Evolutionary conservation across 1,139 yeast species (phyloP), one percentile per base, ranked within the genome.

Genomic region (Starmera stellimalicola): DNA sequence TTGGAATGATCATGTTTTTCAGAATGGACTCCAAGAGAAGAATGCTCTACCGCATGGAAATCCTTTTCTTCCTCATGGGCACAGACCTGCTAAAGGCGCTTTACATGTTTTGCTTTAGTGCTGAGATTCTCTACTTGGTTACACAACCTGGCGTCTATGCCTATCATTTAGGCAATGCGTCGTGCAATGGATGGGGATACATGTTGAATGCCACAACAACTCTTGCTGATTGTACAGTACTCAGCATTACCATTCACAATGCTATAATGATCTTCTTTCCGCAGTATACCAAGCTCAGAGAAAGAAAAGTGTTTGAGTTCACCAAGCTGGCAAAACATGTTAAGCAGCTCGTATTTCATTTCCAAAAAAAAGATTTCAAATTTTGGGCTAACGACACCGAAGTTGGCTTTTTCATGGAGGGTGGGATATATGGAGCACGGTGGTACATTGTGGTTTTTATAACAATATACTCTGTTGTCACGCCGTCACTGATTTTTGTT

Each of bases 1-100:
- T 40, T 1, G 51, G 44, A 1, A 26, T 44, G 4, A 12, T 30
- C 0, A 16, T 47, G 2, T 47, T 48, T 45, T 12, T 40, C 2
- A 26, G 43, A 19, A 45, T 47, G 50, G 44, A 45, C 10, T 40
- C 46, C 0, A 32, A 41, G 9, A 32, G 45, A 26, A 28, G 48
- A 18, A 31, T 43, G 31, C 36, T 45, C 17, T 47, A 45, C 33
- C 35, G 51, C 18, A 31, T 47, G 6, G 38, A 41, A 17, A 25
- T 47, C 11, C 33, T 47, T 15, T n/a, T 39, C 12, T 6, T 20
- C 2, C 31, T 47, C 9, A 43, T 45, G 10, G 12, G 38, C 3
- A 29, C 35, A 29, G 50, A 47, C 33, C 43, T 28, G 18, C 8
- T 36, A 11, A 43, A 45, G 25, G 47, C 50, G 0, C 5, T 42